Conservation (phyloP, 768 basidiomycete genomes). For the Termitomyces sp. region DNA sequence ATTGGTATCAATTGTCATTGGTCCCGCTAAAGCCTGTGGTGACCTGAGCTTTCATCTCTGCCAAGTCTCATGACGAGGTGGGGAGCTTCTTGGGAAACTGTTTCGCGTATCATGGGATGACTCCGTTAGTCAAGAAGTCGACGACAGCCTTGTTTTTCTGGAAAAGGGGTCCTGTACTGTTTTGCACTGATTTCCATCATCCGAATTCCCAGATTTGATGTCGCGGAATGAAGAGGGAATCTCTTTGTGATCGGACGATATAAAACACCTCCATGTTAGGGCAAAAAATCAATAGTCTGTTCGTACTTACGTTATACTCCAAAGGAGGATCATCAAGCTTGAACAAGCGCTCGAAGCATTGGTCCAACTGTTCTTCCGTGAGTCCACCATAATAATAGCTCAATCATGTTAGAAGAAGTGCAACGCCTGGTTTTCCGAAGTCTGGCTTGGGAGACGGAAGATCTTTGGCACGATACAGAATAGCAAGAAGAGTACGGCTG, state of each 20-base stretch:
- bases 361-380: conserved; percentile 27
- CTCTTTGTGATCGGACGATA: not conserved
- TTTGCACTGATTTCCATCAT: conserved; percentile 28
- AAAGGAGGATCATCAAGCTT: conserved; percentile 33
- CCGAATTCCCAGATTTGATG: conserved; percentile 33
- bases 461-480: conserved; percentile 51
- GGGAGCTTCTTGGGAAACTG: conserved; percentile 42
- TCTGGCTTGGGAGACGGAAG: conserved; percentile 38
- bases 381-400: conserved; percentile 46
- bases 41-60: conserved; percentile 25
- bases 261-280: not conserved
- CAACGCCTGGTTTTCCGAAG: conserved; percentile 48
- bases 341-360: conserved; percentile 30
- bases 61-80: conserved; percentile 50
- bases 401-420: conserved; percentile 38
- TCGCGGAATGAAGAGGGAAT: conserved; percentile 25
- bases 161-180: conserved; percentile 23
- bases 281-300: not conserved
- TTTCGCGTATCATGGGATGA: conserved; percentile 46
- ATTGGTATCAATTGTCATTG: conserved; percentile 38
- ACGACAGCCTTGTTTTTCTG: conserved; percentile 30
- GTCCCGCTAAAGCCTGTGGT: conserved; percentile 54
- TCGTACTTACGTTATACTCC: conserved; percentile 27
- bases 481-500: conserved; percentile 37
- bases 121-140: conserved; percentile 38